Base-by-base conservation (phyloP, 805 yeast genomes). In the Saccharomyces jurei region DNA sequence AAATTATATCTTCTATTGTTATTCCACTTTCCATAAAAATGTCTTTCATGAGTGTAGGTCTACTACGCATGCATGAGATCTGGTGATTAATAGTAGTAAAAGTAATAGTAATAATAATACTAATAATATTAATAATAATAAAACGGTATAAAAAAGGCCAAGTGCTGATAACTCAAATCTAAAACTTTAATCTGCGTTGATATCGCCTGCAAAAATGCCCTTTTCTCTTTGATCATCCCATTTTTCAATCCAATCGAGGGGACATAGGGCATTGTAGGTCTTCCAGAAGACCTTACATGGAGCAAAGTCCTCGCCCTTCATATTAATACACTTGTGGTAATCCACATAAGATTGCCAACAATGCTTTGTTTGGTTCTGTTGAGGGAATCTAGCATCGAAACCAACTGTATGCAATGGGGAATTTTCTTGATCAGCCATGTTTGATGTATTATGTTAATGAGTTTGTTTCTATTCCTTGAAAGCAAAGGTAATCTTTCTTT, bases 301-400 rank as follows among this genome's bases (percentile, higher is more conserved):
- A 67, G 91, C 96, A 71, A 94, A 94, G 59, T 91, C 98, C 77
- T 92, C 97, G 71, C 99, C 99, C 79, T 92, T 92, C 63, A 91
- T 89, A 69, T 84, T 87, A 72, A 94, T 83, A 80, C 99, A 94
- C 76, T 90, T 91, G 86, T 87, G 94, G 84, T 92, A 94, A 77
- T 94, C 99, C 69, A 94, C 89, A 79, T 92, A 94, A 65, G 92
- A 81, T 79, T 92, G 97, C 84, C 92, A 95, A 81, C 98, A 94
- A 81, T 92, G 97, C 79, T 87, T 90, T 68, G 97, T 89, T 78
- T 92, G 99, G 84, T 92, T 92, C 75, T 84, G 91, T 80, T 89
- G 83, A 64, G 99, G 98, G 84, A 91, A 91, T 75, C 97, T 86
- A 69, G 96, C 86, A 74, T 88, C 96, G 78, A 87, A 87, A 58